phyloP scores from a whole-genome alignment of 768 basidiomycete species.

The Lanmaoa rubissima region DNA sequence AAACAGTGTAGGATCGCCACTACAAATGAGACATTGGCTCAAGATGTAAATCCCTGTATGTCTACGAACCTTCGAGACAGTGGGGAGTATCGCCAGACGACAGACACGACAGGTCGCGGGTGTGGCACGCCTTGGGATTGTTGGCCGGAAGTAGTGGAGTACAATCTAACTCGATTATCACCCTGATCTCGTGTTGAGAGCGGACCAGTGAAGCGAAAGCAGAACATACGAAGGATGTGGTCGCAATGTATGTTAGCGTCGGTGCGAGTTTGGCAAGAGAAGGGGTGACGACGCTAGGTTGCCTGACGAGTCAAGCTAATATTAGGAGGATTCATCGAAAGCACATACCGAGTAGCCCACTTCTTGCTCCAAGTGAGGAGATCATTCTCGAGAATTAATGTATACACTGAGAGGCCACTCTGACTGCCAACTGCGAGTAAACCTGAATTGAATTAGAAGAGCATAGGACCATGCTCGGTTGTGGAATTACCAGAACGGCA shows the following conservation, averaged over 20 bases:
- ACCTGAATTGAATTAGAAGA: slow-evolving; percentile 47
- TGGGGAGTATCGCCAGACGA: slow-evolving; percentile 73
- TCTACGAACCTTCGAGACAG: slow-evolving; percentile 59
- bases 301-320: slow-evolving; percentile 10
- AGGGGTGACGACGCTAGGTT: slow-evolving; percentile 46
- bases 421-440: slow-evolving; percentile 69
- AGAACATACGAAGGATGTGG: slow-evolving; percentile 52
- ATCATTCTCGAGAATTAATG: slow-evolving; percentile 76
- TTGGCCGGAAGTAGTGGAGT: slow-evolving; percentile 70
- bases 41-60: not conserved
- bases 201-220: not conserved
- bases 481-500: slow-evolving; percentile 64
- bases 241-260: slow-evolving; percentile 71
- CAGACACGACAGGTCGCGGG: slow-evolving; percentile 66
- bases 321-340: not conserved
- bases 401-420: slow-evolving; percentile 66
- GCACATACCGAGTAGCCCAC: slow-evolving; percentile 62
- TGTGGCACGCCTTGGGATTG: slow-evolving; percentile 69
- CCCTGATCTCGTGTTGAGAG: slow-evolving; percentile 38
- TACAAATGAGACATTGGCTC: slow-evolving; percentile 28
- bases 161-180: slow-evolving; percentile 59
- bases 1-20: slow-evolving; percentile 77
- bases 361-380: slow-evolving; percentile 81
- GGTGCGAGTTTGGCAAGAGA: slow-evolving; percentile 66
- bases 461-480: not conserved